phyloP scores from a whole-genome alignment of 768 basidiomycete species.

The Amanita rimosa region DNA sequence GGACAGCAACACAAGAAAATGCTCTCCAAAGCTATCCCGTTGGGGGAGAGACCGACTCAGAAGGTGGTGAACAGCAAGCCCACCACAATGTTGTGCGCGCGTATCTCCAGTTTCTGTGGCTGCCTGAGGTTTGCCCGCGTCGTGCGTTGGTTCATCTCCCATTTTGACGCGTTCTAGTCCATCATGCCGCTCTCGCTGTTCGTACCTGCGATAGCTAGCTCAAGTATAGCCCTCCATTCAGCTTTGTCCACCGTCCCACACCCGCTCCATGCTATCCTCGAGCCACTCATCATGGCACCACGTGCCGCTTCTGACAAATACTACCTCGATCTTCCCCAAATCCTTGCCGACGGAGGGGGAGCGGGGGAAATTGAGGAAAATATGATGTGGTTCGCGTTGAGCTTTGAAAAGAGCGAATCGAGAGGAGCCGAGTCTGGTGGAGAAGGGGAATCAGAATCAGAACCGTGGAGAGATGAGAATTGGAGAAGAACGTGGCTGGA shows the following conservation, averaged over 20 bases:
- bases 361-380: slow-evolving; percentile 56
- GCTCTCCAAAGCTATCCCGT: neutral
- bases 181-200: slow-evolving; percentile 57
- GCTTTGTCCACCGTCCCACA: slow-evolving; percentile 23
- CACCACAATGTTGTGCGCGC: slow-evolving; percentile 44
- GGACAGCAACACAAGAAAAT: slow-evolving; percentile 5
- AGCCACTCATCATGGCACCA: slow-evolving; percentile 53
- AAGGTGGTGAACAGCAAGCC: neutral
- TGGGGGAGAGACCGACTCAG: neutral
- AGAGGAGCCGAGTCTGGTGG: slow-evolving; percentile 11
- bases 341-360: slow-evolving; percentile 48
- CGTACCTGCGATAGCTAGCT: slow-evolving; percentile 42
- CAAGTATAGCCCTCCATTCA: slow-evolving; percentile 20
- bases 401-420: slow-evolving; percentile 40
- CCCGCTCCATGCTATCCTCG: slow-evolving; percentile 46
- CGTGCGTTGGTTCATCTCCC: neutral
- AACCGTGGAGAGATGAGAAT: slow-evolving; percentile 36
- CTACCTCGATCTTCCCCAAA: slow-evolving; percentile 46
- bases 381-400: slow-evolving; percentile 69
- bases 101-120: slow-evolving; percentile 71
- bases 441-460: slow-evolving; percentile 16
- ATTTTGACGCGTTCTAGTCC: slow-evolving; percentile 30
- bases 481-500: slow-evolving; percentile 51
- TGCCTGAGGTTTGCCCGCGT: slow-evolving; percentile 44
- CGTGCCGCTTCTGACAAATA: slow-evolving; percentile 49